Evolutionary conservation across 1,284 basidiomycete species (phyloP).

Genomic region (Prillingera fragicola): DNA sequence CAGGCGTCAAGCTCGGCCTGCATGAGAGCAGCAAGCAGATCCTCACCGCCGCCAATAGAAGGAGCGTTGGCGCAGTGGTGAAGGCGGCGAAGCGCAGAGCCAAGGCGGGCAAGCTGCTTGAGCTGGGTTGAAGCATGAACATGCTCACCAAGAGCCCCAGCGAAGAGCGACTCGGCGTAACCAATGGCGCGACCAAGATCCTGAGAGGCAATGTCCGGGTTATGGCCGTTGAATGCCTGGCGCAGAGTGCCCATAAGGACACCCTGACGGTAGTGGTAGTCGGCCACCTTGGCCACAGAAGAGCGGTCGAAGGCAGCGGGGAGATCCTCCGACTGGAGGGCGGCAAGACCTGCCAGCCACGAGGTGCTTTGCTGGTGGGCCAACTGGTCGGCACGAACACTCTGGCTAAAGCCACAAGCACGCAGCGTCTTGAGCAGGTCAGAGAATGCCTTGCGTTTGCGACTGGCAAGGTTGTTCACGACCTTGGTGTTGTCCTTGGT

Average conservation of each 20-base stretch:
- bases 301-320: constrained; percentile 15
- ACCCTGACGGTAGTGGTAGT: constrained; percentile 67
- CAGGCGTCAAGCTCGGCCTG: constrained; percentile 18
- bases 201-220: constrained; percentile 72
- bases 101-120: constrained; percentile 5
- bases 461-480: constrained; percentile 65
- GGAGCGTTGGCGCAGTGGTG: constrained; percentile 20
- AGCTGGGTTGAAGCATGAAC: constrained; percentile 10
- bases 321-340: constrained; percentile 15
- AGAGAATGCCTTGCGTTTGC: constrained; percentile 87
- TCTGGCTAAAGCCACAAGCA: constrained; percentile 67
- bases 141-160: constrained; percentile 55
- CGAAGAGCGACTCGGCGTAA: constrained; percentile 72
- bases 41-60: constrained; percentile 21
- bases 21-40: constrained; percentile 13
- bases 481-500: constrained; percentile 65
- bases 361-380: constrained; percentile 58
- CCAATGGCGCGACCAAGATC: constrained; percentile 76
- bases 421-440: constrained; percentile 88
- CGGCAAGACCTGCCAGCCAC: constrained; percentile 57
- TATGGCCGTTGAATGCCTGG: constrained; percentile 62
- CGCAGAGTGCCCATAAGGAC: constrained; percentile 66
- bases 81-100: constrained; percentile 11
- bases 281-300: constrained; percentile 50
- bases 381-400: constrained; percentile 67